Evolutionary conservation across 768 basidiomycete genomes (phyloP).

Genomic region (Suillus spraguei): DNA sequence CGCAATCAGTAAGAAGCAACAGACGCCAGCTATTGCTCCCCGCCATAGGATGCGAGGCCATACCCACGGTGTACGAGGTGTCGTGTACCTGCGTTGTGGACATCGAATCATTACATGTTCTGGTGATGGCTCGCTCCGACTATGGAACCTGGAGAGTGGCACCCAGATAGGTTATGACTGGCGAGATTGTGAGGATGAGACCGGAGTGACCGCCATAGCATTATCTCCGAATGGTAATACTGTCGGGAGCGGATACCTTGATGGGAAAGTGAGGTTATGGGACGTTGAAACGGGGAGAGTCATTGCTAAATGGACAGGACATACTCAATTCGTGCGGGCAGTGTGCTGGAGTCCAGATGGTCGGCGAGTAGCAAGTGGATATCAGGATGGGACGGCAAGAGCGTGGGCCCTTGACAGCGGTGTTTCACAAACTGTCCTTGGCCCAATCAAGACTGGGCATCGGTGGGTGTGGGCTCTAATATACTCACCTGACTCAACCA

Average conservation of each 20-base stretch:
- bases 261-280: constrained; percentile 2
- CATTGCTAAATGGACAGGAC: neutral
- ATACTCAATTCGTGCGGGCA: neutral
- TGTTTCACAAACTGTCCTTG: neutral
- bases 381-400: neutral
- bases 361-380: neutral
- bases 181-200: neutral
- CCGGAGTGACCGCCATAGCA: neutral
- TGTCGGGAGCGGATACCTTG: neutral
- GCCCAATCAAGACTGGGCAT: neutral
- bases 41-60: neutral
- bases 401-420: neutral
- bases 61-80: neutral
- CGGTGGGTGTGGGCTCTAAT: neutral
- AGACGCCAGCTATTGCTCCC: neutral
- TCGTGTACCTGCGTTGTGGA: neutral
- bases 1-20: neutral
- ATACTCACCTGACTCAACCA: neutral
- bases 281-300: neutral
- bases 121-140: neutral
- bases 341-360: constrained; percentile 2
- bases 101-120: constrained; percentile 2
- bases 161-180: neutral
- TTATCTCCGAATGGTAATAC: neutral
- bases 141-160: neutral